phyloP scores from a whole-genome alignment of 2,329 filamentous ascomycete species.

The Alternaria conjuncta region DNA sequence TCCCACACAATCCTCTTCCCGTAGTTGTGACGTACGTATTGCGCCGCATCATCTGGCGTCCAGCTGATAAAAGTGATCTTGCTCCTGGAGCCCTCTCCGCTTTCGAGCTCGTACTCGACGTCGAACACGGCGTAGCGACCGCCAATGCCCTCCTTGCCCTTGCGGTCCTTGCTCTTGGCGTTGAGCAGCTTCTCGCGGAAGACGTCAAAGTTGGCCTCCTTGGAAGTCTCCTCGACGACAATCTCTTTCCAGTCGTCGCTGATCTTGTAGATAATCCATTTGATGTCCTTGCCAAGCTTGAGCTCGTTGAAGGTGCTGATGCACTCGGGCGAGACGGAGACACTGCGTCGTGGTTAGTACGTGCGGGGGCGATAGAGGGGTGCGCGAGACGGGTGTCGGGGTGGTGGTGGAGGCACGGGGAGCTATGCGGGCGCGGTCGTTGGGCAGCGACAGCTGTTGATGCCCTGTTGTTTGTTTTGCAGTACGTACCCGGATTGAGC shows the following conservation, averaged over 20 bases:
- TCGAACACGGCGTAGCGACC: constrained; percentile 87
- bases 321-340: constrained; percentile 75
- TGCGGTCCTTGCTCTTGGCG: constrained; percentile 74
- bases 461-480: constrained; percentile 16
- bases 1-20: neutral
- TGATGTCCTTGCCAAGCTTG: constrained; percentile 78
- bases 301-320: constrained; percentile 75
- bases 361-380: neutral
- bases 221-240: constrained; percentile 76
- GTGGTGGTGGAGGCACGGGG: constrained; percentile 5
- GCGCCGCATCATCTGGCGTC: constrained; percentile 69
- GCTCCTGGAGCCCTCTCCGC: constrained; percentile 73
- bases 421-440: constrained; percentile 11
- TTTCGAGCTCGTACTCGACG: constrained; percentile 76
- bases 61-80: constrained; percentile 54
- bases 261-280: constrained; percentile 89
- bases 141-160: constrained; percentile 63
- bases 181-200: constrained; percentile 80
- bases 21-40: constrained; percentile 66
- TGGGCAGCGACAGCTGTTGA: constrained; percentile 21
- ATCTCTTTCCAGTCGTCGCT: constrained; percentile 83
- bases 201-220: constrained; percentile 69
- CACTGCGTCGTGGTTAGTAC: constrained; percentile 58
- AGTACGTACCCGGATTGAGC: constrained; percentile 54
- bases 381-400: neutral